phyloP scores from a whole-genome alignment of 2,329 filamentous ascomycete genomes.

The Aspergillus pseudoviridinutans region DNA sequence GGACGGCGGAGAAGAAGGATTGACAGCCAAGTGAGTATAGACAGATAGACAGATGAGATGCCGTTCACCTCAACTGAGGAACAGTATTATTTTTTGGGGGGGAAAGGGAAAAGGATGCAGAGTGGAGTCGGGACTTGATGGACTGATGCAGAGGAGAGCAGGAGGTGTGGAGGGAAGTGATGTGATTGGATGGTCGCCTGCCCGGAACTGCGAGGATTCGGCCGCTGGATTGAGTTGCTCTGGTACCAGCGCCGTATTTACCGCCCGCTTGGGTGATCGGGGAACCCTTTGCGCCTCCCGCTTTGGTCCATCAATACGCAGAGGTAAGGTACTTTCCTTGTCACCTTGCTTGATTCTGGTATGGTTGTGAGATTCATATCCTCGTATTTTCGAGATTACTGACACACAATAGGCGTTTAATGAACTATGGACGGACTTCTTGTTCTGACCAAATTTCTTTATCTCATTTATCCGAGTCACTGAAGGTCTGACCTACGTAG shows the following conservation, averaged over 20 bases:
- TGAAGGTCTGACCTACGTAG: background rate
- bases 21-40: conserved; percentile 15
- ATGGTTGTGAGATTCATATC: background rate
- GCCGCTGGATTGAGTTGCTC: background rate
- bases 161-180: conserved; percentile 11
- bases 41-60: conserved; percentile 14
- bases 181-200: conserved; percentile 20
- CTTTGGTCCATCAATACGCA: conserved; percentile 8
- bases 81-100: conserved; percentile 5
- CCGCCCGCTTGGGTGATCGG: conserved; percentile 2
- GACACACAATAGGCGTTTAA: background rate
- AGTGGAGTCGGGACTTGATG: conserved; percentile 7
- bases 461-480: background rate
- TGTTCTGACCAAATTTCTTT: background rate
- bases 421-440: background rate
- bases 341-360: background rate
- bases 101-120: conserved; percentile 8
- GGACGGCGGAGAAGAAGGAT: conserved; percentile 12
- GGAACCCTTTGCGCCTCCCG: conserved; percentile 2
- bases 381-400: background rate
- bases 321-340: background rate
- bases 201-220: conserved; percentile 17
- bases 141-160: conserved; percentile 9
- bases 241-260: conserved; percentile 9
- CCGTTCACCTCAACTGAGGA: conserved; percentile 8